phyloP scores from a whole-genome alignment of 176 grass and related monocot species.

The Oryza punctata region DNA sequence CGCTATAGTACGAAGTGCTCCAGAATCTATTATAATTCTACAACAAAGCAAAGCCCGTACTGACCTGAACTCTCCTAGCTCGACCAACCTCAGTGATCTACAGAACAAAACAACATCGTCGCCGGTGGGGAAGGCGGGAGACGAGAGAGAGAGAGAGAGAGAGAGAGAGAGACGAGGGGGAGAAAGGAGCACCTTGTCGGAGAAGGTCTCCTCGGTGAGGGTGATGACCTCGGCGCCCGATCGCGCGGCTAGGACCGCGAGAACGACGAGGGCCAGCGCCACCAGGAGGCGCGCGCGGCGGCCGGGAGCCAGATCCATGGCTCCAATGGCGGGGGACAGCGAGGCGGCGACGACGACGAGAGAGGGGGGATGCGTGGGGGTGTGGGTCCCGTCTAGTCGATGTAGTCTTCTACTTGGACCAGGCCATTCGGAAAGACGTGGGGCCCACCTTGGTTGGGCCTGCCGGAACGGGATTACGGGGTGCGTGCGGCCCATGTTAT shows the following conservation, averaged over 20 bases:
- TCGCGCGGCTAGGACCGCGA: constrained; percentile 5
- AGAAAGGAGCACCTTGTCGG: constrained; percentile 65
- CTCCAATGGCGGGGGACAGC: not conserved
- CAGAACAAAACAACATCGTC: not conserved
- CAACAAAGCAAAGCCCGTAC: not conserved
- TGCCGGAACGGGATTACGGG: not conserved
- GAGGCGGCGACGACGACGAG: constrained; percentile 4
- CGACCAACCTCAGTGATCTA: not conserved
- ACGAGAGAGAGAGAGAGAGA: not conserved
- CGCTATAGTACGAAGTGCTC: not conserved
- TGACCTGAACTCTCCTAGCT: not conserved
- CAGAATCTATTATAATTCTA: not conserved
- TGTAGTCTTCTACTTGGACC: not conserved
- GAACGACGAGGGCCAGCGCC: constrained; percentile 4
- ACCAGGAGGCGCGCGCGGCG: constrained; percentile 38
- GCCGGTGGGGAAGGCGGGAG: not conserved
- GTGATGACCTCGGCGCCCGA: constrained; percentile 74
- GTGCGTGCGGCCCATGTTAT: not conserved
- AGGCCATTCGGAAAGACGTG: not conserved
- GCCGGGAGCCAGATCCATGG: constrained; percentile 63
- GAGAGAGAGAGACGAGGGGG: not conserved
- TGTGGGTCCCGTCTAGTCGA: not conserved
- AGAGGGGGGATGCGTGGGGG: not conserved
- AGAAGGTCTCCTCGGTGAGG: constrained; percentile 88
- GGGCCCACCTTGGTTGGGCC: not conserved